Conservation (phyloP, 2,329 filamentous ascomycete species). For the Scleromitrula shiraiana region DNA sequence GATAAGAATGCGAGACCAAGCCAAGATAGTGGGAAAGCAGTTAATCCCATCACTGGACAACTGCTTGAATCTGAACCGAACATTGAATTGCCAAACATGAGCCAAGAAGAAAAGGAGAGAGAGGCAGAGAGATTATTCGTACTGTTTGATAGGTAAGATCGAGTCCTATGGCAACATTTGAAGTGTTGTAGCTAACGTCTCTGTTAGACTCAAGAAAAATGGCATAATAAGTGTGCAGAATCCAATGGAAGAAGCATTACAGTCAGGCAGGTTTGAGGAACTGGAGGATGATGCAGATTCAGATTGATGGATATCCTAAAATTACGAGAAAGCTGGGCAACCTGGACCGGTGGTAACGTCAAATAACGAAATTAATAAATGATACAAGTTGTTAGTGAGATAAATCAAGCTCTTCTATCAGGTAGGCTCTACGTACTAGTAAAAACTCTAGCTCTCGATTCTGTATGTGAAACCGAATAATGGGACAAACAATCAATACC, state of each 20-base stretch:
- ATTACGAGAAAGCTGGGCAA: no score
- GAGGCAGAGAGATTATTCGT: constrained; percentile 42
- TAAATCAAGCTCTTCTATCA: no score
- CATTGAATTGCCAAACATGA: constrained; percentile 64
- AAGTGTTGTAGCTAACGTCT: constrained; percentile 8
- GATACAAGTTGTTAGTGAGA: no score
- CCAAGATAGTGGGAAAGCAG: constrained; percentile 16
- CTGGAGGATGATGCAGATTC: constrained; percentile 27
- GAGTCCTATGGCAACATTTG: not conserved
- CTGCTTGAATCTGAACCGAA: constrained; percentile 24
- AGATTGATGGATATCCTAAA: constrained; percentile 9
- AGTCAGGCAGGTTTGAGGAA: constrained; percentile 26
- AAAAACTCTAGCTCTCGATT: no score
- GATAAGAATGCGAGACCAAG: constrained; percentile 21
- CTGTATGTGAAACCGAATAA: no score
- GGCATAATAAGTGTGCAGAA: constrained; percentile 27
- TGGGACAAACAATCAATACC: no score
- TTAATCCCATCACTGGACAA: constrained; percentile 29
- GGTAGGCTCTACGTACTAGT: no score
- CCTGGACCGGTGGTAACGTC: no score
- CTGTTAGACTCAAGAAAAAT: constrained; percentile 24
- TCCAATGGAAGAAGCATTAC: constrained; percentile 22
- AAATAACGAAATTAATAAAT: no score
- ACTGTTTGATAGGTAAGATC: constrained; percentile 27
- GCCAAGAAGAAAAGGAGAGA: constrained; percentile 79